phyloP scores from a whole-genome alignment of 805 yeast genomes.

The Candida silvatica region DNA sequence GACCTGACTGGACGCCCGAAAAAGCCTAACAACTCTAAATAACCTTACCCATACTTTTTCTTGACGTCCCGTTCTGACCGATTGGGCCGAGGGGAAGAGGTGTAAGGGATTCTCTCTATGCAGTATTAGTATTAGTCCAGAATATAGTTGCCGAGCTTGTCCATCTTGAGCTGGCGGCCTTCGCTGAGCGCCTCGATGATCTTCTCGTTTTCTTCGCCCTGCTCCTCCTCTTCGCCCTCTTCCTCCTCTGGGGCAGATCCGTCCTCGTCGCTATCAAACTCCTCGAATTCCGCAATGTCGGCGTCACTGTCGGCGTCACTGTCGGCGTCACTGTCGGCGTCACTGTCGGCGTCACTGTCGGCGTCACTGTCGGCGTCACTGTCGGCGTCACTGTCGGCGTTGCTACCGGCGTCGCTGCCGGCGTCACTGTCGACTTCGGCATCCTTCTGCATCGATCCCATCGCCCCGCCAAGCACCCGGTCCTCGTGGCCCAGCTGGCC shows the following conservation, averaged over 20 bases:
- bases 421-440: slow-evolving; percentile 15
- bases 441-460: slow-evolving; percentile 28
- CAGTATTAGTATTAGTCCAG: slow-evolving; percentile 17
- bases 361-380: slow-evolving; percentile 16
- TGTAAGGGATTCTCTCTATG: neutral
- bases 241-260: slow-evolving; percentile 8
- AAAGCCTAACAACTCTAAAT: no score
- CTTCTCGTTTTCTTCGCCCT: slow-evolving; percentile 31
- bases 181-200: slow-evolving; percentile 62
- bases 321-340: no score
- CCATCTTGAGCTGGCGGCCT: slow-evolving; percentile 62
- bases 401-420: slow-evolving; percentile 23
- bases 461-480: slow-evolving; percentile 70
- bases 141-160: slow-evolving; percentile 74
- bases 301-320: slow-evolving; percentile 16
- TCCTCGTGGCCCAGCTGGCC: slow-evolving; percentile 30
- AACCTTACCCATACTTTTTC: no score
- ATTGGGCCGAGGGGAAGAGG: no score
- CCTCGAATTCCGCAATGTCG: slow-evolving; percentile 21
- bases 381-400: no score
- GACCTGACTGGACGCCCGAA: no score
- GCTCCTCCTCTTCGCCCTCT: slow-evolving; percentile 5
- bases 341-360: slow-evolving; percentile 21
- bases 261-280: slow-evolving; percentile 13
- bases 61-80: no score